These are phyloP conservation scores for Corynascus novoguineensis DNA, from an alignment of 495 filamentous ascomycete genomes.

Conservation along the genomic window DNA sequence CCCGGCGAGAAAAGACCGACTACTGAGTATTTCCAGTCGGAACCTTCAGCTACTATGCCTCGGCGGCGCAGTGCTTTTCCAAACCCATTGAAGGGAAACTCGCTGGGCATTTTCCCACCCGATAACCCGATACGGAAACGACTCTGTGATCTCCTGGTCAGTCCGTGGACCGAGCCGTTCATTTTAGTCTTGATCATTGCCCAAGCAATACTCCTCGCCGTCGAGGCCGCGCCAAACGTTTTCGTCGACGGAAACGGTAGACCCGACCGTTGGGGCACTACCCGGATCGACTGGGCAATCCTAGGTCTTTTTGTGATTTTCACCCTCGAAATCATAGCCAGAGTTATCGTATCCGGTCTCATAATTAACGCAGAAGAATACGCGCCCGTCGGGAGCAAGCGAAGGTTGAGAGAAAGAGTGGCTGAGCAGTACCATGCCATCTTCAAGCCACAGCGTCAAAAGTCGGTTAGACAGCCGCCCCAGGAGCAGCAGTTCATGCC, in stretches of 20 bases:
- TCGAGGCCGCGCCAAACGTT: constrained; percentile 70
- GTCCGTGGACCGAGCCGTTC: constrained; percentile 78
- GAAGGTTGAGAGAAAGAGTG: constrained; percentile 67
- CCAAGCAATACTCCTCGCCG: constrained; percentile 78
- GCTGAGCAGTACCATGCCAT: constrained; percentile 67
- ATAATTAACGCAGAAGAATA: constrained; percentile 83
- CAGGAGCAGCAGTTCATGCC: constrained; percentile 44
- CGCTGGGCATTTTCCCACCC: constrained; percentile 77
- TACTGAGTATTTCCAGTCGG: constrained; percentile 27
- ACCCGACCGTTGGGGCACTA: constrained; percentile 55
- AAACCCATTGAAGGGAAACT: constrained; percentile 84
- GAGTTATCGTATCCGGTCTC: constrained; percentile 86
- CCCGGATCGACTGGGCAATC: constrained; percentile 70
- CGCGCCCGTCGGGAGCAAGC: constrained; percentile 67
- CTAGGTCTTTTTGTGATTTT: constrained; percentile 85
- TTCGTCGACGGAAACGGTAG: constrained; percentile 47
- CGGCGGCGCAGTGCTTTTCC: constrained; percentile 44
- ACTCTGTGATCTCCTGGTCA: constrained; percentile 83
- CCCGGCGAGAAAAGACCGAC: constrained; percentile 45
- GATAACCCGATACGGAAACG: constrained; percentile 66
- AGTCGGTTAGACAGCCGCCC: constrained; percentile 48
- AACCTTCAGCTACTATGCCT: constrained; percentile 22
- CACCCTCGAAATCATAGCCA: constrained; percentile 74
- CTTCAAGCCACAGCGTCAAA: constrained; percentile 72
- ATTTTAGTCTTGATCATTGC: constrained; percentile 83